Evolutionary conservation across 768 basidiomycete genomes (phyloP).

Genomic region (Collybia nuda): DNA sequence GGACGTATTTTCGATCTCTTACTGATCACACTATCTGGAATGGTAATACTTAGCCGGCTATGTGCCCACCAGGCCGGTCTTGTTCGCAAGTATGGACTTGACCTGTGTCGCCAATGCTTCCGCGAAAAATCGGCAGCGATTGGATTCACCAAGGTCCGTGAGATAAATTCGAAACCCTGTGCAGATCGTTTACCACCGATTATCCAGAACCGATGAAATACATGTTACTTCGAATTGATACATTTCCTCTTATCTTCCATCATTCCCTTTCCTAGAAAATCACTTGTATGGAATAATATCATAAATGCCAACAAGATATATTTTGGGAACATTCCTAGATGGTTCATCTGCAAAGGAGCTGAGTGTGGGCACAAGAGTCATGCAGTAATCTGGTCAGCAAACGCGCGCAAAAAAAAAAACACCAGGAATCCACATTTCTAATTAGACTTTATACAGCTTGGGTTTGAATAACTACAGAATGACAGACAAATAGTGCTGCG

Average conservation of each 20-base stretch:
- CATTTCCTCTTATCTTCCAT: neutral
- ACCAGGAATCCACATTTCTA: slow-evolving; percentile 25
- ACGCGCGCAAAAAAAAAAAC: neutral
- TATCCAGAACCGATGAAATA: slow-evolving; percentile 43
- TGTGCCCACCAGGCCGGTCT: slow-evolving; percentile 98
- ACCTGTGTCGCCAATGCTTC: slow-evolving; percentile 98
- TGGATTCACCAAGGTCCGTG: slow-evolving; percentile 85
- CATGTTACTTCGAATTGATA: neutral
- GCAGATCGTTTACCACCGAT: neutral
- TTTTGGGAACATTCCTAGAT: neutral
- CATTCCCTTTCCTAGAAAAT: slow-evolving; percentile 3
- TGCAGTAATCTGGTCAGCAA: neutral
- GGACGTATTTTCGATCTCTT: neutral
- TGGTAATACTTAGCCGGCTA: slow-evolving; percentile 65
- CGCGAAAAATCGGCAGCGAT: slow-evolving; percentile 93
- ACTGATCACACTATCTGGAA: neutral
- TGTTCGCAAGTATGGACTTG: slow-evolving; percentile 95
- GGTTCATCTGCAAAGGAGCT: too few species aligned
- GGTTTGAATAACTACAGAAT: slow-evolving; percentile 69
- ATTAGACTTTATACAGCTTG: slow-evolving; percentile 58
- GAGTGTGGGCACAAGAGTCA: too few species aligned
- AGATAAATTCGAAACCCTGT: neutral
- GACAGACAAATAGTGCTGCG: slow-evolving; percentile 66
- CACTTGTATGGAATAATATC: slow-evolving; percentile 15
- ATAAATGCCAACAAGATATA: slow-evolving; percentile 9